phyloP scores from a whole-genome alignment of 106 monocot genomes.

The Vanilla planifolia region DNA sequence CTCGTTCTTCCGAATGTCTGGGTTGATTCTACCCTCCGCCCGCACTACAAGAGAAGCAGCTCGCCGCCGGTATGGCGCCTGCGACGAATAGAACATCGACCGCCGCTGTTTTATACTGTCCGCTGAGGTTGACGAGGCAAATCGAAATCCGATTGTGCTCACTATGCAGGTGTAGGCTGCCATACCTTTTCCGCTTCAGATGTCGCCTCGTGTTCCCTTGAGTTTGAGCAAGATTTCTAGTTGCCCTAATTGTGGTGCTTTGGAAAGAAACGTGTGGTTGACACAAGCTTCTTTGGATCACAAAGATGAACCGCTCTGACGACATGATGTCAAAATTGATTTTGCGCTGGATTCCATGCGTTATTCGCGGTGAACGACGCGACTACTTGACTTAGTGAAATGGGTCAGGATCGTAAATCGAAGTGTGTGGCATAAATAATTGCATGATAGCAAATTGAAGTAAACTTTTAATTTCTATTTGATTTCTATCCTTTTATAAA shows the following conservation, averaged over 20 bases:
- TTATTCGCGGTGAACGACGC: too few relatives aligned
- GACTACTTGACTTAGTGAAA: too few relatives aligned
- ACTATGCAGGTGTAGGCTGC: background rate
- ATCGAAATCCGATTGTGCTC: slow-evolving; percentile 2
- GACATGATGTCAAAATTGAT: too few relatives aligned
- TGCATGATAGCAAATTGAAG: too few relatives aligned
- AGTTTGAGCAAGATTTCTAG: background rate
- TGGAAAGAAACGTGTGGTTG: background rate
- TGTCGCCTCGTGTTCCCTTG: background rate
- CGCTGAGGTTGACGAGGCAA: background rate
- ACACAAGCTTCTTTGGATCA: background rate
- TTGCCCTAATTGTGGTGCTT: background rate
- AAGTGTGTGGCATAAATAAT: too few relatives aligned
- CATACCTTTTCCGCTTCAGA: background rate
- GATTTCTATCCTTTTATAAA: too few relatives aligned
- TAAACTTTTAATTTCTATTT: too few relatives aligned
- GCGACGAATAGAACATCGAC: too few relatives aligned
- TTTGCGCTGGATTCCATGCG: too few relatives aligned
- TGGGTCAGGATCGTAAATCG: too few relatives aligned
- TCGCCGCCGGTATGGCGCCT: slow-evolving; percentile 1
- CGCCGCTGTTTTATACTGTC: background rate
- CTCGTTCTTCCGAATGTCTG: slow-evolving; percentile 72
- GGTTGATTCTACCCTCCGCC: slow-evolving; percentile 67
- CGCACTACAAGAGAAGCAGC: slow-evolving; percentile 15
- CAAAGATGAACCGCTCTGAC: too few relatives aligned